A percentile compares a stretch with the other conserved stretches of the same genome.
Conservation (phyloP, 1,284 basidiomycete genomes). For the Leccinum griseonigrum region DNA sequence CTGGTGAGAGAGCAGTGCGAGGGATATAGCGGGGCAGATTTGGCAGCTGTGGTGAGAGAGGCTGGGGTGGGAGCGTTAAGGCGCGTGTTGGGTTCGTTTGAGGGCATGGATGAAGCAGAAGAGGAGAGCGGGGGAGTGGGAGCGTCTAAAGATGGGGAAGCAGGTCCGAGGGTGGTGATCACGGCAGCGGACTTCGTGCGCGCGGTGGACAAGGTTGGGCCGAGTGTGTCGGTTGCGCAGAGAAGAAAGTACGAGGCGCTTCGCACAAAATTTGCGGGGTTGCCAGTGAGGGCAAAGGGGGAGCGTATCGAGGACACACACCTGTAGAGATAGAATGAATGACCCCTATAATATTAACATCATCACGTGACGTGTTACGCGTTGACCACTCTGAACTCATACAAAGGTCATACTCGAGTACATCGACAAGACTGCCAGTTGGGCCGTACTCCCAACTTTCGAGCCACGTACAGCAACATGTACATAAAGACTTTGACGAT, state of each 20-base stretch:
- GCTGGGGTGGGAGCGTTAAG: slow-evolving; percentile 85
- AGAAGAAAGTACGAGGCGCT: slow-evolving; percentile 80
- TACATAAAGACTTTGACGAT: slow-evolving; percentile 92
- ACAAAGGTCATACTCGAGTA: no score
- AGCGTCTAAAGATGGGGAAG: slow-evolving; percentile 12
- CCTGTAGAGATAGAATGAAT: not conserved
- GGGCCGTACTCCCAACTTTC: not conserved
- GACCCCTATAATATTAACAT: not conserved
- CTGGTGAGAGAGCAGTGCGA: slow-evolving; percentile 66
- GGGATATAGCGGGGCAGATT: slow-evolving; percentile 88
- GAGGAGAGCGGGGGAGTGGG: not conserved
- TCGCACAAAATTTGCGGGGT: slow-evolving; percentile 77
- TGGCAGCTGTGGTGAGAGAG: slow-evolving; percentile 85
- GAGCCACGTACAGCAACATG: slow-evolving; percentile 40
- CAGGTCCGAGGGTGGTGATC: slow-evolving; percentile 42
- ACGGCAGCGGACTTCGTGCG: slow-evolving; percentile 65
- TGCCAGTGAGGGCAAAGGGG: slow-evolving; percentile 43
- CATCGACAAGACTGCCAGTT: no score
- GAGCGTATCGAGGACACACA: slow-evolving; percentile 17
- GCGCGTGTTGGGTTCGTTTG: slow-evolving; percentile 64
- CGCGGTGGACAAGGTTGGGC: slow-evolving; percentile 82
- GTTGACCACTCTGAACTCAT: not conserved
- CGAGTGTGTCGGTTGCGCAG: slow-evolving; percentile 83
- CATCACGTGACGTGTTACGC: not conserved
- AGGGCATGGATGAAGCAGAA: slow-evolving; percentile 36